A percentile compares a stretch with the other conserved stretches of the same genome.
These are phyloP conservation scores for Hyaloraphidium curvatum DNA, from an alignment of 192 early-diverging fungal species.

Conservation along the genomic window DNA sequence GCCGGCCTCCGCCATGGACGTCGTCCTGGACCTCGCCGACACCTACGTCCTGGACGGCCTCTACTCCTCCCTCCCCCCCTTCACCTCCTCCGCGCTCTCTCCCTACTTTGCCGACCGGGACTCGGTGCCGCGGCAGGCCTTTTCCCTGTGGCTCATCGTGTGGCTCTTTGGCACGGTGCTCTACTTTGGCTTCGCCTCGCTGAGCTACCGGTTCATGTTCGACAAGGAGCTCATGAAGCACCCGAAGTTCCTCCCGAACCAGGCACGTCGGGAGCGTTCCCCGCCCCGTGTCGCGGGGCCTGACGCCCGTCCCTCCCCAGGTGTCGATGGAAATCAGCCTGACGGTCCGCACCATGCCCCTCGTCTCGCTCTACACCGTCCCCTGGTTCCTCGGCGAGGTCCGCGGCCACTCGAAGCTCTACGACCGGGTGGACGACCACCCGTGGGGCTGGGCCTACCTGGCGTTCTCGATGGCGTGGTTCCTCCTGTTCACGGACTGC, in stretches of 20 bases:
- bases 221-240: slow-evolving; percentile 80
- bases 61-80: slow-evolving; percentile 24
- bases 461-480: slow-evolving; percentile 37
- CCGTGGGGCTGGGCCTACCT: slow-evolving; percentile 48
- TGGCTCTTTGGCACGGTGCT: slow-evolving; percentile 52
- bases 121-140: slow-evolving; percentile 45
- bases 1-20: slow-evolving; percentile 50
- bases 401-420: slow-evolving; percentile 67
- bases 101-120: slow-evolving; percentile 28
- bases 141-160: slow-evolving; percentile 52
- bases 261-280: slow-evolving; percentile 32
- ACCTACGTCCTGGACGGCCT: slow-evolving; percentile 37
- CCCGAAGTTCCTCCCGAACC: slow-evolving; percentile 80
- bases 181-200: slow-evolving; percentile 55
- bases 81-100: slow-evolving; percentile 12
- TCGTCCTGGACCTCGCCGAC: slow-evolving; percentile 39
- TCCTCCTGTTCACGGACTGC: slow-evolving; percentile 85
- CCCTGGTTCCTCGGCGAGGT: slow-evolving; percentile 88
- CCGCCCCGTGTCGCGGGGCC: neutral
- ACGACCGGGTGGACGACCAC: slow-evolving; percentile 45
- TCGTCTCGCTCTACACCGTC: slow-evolving; percentile 59
- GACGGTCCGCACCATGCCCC: slow-evolving; percentile 57
- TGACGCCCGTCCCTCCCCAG: neutral
- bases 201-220: slow-evolving; percentile 72
- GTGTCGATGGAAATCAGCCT: slow-evolving; percentile 46